Evolutionary conservation across 441 rosid species (phyloP).

Genomic region (Francoa sonchifolia): DNA sequence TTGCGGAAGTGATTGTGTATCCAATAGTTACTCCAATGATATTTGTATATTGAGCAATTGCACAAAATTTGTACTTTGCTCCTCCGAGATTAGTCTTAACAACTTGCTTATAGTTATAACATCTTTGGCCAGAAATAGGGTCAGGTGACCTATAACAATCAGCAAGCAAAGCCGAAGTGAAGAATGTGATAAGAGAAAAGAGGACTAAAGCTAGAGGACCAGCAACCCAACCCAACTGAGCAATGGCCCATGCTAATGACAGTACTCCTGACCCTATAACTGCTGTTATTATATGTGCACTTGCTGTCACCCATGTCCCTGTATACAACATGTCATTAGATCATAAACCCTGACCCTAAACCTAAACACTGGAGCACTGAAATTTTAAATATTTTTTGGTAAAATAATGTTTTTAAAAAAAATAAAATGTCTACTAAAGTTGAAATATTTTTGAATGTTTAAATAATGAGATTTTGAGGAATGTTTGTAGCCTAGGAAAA

Average conservation of each 20-base stretch:
- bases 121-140: slow-evolving; percentile 58
- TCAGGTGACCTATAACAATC: slow-evolving; percentile 69
- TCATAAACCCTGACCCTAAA: no score
- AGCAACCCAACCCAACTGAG: slow-evolving; percentile 7
- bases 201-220: not conserved
- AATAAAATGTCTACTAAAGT: not conserved
- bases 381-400: no score
- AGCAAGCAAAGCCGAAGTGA: slow-evolving; percentile 65
- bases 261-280: slow-evolving; percentile 4
- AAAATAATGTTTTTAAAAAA: no score
- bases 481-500: no score
- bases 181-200: slow-evolving; percentile 61
- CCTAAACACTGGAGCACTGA: no score
- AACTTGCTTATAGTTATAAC: slow-evolving; percentile 77
- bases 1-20: slow-evolving; percentile 32
- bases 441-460: no score
- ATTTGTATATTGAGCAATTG: slow-evolving; percentile 23
- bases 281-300: slow-evolving; percentile 8
- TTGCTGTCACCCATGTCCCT: slow-evolving; percentile 1
- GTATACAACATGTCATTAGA: not conserved
- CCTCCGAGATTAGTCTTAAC: slow-evolving; percentile 61
- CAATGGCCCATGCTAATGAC: slow-evolving; percentile 6
- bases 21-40: slow-evolving; percentile 27
- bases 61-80: slow-evolving; percentile 17
- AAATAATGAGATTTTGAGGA: no score